Base-by-base conservation (phyloP, 2,329 filamentous ascomycete genomes). In the Aspergillus sp. region DNA sequence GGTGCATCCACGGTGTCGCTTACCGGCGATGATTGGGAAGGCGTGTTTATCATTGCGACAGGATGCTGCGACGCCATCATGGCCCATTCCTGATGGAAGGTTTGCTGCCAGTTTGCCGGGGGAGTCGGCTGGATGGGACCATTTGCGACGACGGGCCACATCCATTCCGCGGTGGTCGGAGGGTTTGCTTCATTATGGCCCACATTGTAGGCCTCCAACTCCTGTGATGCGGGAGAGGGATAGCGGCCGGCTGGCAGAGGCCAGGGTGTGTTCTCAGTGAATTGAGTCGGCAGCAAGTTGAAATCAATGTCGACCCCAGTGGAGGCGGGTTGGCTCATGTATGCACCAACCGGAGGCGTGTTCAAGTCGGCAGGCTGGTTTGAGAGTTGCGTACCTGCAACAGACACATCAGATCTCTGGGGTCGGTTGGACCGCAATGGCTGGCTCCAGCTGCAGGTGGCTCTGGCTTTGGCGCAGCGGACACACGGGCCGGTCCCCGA, bases 371-470 rank as follows among this genome's bases (percentile, higher is more conserved):
- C 4, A 10, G n/a, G 9, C 36, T 40, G 36, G 10, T n/a, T 40
- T 5, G 17, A 10, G 7, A 16, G 17, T 25, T n/a, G 21, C 9
- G 43, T 13, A 29, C 25, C 9, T 3, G 25, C 25, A 7, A 29
- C 9, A 29, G 25, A 7, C 3, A 29, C 25, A 29, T 29, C 25
- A 29, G 23, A 25, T 25, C 25, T 29, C 25, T 43, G 16, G 21
- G n/a, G 19, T 45, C 42, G 41, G 41, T 45, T 36, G 48, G 48
- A 40, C 3, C 31, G 34, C 31, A 36, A 20, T 7, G 45, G 38
- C 32, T 47, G 40, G 41, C 48, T 50, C 40, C 29, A 50, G 41
- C 21, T 44, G 41, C 48, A 50, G 41, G 29, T 44, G 40, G 41
- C 40, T 43, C 36, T 45, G 41, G 40, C 48, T 36, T 34, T 44